These are phyloP conservation scores for Cenococcum geophilum DNA, from an alignment of 495 filamentous ascomycete genomes.

Conservation along the genomic window DNA sequence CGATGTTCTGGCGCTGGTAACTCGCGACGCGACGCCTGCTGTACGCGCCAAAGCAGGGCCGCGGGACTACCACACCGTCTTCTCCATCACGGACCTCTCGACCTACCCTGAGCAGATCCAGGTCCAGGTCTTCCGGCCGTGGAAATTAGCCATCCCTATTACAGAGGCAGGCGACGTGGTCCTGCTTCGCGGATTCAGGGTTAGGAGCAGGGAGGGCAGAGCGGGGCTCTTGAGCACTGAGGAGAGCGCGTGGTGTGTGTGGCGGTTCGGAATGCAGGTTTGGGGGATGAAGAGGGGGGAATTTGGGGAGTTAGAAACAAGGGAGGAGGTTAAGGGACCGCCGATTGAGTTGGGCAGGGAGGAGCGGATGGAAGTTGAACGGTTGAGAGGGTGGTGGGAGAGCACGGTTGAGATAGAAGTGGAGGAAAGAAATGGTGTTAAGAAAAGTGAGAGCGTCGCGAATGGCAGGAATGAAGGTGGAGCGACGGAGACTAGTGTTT, in stretches of 20 bases:
- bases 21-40: conserved; percentile 49
- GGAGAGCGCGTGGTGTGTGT: conserved; percentile 39
- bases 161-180: conserved; percentile 67
- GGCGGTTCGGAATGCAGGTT: conserved; percentile 30
- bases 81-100: conserved; percentile 65
- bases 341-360: conserved; percentile 58
- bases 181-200: conserved; percentile 67
- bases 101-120: conserved; percentile 23
- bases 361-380: conserved; percentile 52
- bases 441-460: no score
- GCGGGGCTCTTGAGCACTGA: conserved; percentile 45
- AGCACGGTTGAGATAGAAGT: conserved; percentile 28
- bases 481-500: no score
- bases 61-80: conserved; percentile 61
- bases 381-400: conserved; percentile 50
- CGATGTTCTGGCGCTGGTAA: conserved; percentile 64
- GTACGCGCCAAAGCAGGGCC: conserved; percentile 58
- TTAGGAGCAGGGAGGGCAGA: conserved; percentile 48
- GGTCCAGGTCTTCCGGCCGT: conserved; percentile 69
- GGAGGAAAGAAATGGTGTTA: neutral
- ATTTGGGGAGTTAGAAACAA: conserved; percentile 38
- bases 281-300: conserved; percentile 31
- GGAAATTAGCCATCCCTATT: conserved; percentile 62
- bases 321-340: conserved; percentile 52
- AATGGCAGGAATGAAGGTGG: no score